Evolutionary conservation across 164 flowering plant species (phyloP), one percentile per base, ranked within the genome.

Genomic region (Chloranthus sessilifolius): DNA sequence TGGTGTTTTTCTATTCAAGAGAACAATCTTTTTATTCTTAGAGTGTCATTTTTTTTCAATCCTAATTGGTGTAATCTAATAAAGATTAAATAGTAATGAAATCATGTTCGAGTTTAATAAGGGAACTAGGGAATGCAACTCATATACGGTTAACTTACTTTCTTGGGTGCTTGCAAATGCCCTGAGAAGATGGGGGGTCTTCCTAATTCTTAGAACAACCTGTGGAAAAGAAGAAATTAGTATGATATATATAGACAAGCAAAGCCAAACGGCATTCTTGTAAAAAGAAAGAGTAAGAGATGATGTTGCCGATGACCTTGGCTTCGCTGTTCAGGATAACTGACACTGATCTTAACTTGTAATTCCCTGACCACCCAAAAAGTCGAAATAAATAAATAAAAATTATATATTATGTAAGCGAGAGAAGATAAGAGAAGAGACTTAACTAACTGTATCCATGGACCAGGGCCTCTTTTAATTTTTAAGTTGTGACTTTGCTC

Each of bases 201-300:
- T 85, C 80, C 60, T 74, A 37, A 58, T 51, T 50, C 52, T 77
- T 40, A 85, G 66, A 52, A 85, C 61, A 24, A 91, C 88, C 91
- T 90, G 85, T 42, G 10, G 7, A 39, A 29, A 44, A 48, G 16
- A 29, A 11, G 19, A 33, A 7, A 35, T 24, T 7, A 25, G 16
- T 25, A 34, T 12, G 40, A 19, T 44, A 16, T n/a, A n/a, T n/a
- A n/a, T n/a, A n/a, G n/a, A n/a, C n/a, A n/a, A n/a, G n/a, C n/a
- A n/a, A n/a, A n/a, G n/a, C n/a, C n/a, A n/a, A n/a, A n/a, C n/a
- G n/a, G n/a, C n/a, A n/a, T n/a, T n/a, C n/a, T n/a, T n/a, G n/a
- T n/a, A n/a, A n/a, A n/a, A n/a, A n/a, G n/a, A n/a, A n/a, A n/a
- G 48, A 1, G 14, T 10, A 44, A 4, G 6, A 2, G 20, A 6